A percentile compares a stretch with the other conserved stretches of the same genome.
These are phyloP conservation scores for Colletotrichum sp. DNA, from an alignment of 2,329 filamentous ascomycete species.

Conservation along the genomic window DNA sequence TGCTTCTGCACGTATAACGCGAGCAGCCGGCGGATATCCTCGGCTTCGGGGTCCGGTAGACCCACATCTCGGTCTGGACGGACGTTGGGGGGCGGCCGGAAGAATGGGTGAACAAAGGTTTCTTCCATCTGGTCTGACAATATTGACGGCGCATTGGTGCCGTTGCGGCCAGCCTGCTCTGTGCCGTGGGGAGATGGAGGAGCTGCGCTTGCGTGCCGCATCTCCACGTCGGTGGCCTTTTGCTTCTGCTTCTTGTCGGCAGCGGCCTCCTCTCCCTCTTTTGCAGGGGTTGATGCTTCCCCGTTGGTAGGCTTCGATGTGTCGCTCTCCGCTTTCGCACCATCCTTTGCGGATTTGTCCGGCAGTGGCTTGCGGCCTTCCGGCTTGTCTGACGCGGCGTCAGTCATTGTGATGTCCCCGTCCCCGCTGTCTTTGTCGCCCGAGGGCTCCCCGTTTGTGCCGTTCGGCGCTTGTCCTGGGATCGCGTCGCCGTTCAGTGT, in stretches of 20 bases:
- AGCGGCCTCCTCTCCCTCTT: slow-evolving; percentile 14
- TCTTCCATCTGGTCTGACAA: slow-evolving; percentile 38
- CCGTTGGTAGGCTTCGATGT: not conserved
- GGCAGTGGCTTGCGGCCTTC: not conserved
- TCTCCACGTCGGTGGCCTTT: slow-evolving; percentile 7
- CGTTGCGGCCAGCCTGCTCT: not conserved
- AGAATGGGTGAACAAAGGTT: slow-evolving; percentile 76
- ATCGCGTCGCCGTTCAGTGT: slow-evolving; percentile 22
- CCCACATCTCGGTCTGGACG: slow-evolving; percentile 73
- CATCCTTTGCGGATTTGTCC: not conserved
- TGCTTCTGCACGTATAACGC: slow-evolving; percentile 85
- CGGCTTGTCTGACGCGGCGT: slow-evolving; percentile 13
- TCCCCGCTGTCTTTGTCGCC: slow-evolving; percentile 12
- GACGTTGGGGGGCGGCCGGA: slow-evolving; percentile 66
- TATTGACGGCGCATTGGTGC: slow-evolving; percentile 12
- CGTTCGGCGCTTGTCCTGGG: slow-evolving; percentile 17
- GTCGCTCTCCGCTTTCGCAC: slow-evolving; percentile 25
- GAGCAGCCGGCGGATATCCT: slow-evolving; percentile 76
- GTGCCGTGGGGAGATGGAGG: not conserved
- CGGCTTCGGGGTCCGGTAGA: slow-evolving; percentile 75
- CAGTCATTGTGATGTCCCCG: slow-evolving; percentile 27
- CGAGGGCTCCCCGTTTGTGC: slow-evolving; percentile 26
- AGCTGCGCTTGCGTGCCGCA: not conserved
- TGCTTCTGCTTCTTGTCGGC: slow-evolving; percentile 16
- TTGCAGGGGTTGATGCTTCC: not conserved